Percentiles rank a stretch among this genome's conserved stretches.
phyloP scores from a whole-genome alignment of 2,329 filamentous ascomycete species.

The Tolypocladium capitatum region DNA sequence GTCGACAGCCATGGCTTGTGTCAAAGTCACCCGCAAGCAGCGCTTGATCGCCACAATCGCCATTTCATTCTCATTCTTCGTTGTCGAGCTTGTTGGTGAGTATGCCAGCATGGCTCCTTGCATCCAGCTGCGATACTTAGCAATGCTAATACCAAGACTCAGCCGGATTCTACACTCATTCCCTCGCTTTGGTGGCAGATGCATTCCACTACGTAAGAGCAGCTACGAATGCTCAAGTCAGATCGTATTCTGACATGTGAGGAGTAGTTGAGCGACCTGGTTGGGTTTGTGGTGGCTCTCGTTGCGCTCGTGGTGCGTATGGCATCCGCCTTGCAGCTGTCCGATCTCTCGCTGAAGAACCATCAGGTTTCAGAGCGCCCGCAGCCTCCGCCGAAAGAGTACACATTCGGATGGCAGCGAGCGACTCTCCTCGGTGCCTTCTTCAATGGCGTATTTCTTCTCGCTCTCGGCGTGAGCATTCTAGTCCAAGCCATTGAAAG shows the following conservation, averaged over 20 bases:
- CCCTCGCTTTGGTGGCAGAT: slow-evolving; percentile 61
- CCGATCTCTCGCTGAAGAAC: background rate
- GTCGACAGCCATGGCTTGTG: slow-evolving; percentile 6
- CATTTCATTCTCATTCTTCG: slow-evolving; percentile 37
- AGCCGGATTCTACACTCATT: slow-evolving; percentile 58
- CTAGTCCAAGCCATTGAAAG: slow-evolving; percentile 61
- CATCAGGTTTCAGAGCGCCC: slow-evolving; percentile 42
- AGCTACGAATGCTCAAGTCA: background rate
- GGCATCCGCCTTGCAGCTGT: too few relatives aligned
- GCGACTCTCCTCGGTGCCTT: slow-evolving; percentile 63
- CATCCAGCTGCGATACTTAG: background rate
- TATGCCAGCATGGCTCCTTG: background rate
- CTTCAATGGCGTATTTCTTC: slow-evolving; percentile 65
- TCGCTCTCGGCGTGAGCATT: slow-evolving; percentile 60
- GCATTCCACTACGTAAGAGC: slow-evolving; percentile 58
- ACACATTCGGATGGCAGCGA: slow-evolving; percentile 62
- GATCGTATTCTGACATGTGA: background rate
- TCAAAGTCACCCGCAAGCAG: slow-evolving; percentile 22
- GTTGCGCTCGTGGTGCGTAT: slow-evolving; percentile 44
- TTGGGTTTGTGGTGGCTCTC: slow-evolving; percentile 55
- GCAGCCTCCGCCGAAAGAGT: slow-evolving; percentile 33
- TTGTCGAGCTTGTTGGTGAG: slow-evolving; percentile 35
- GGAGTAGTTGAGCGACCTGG: slow-evolving; percentile 52
- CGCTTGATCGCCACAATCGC: slow-evolving; percentile 33
- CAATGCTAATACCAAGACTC: background rate